phyloP scores from a whole-genome alignment of 2,329 filamentous ascomycete genomes.

The Sphaerulina populicola region DNA sequence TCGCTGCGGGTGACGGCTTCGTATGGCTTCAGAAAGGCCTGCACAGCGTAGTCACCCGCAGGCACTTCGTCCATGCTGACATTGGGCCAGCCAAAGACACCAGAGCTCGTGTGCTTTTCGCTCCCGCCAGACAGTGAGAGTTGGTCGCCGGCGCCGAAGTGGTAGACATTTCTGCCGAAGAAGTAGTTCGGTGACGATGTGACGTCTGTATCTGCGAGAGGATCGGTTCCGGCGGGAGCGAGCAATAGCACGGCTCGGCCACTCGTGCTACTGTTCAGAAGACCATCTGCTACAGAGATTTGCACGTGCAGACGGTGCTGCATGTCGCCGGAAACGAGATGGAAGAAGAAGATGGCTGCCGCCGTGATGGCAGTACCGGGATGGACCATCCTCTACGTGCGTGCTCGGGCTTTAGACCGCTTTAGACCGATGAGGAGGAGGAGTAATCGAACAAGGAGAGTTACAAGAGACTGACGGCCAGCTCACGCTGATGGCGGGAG shows the following conservation, averaged over 20 bases:
- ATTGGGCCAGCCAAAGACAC: conserved; percentile 33
- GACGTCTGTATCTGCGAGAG: conserved; percentile 34
- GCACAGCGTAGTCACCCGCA: conserved; percentile 31
- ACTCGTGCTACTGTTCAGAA: conserved; percentile 27
- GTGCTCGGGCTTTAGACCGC: too few species aligned
- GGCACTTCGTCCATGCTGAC: conserved; percentile 29
- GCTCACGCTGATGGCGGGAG: too few species aligned
- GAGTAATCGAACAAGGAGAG: too few species aligned
- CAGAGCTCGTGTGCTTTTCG: conserved; percentile 22
- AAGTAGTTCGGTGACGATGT: conserved; percentile 32
- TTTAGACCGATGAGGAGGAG: too few species aligned
- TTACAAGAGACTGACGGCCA: too few species aligned
- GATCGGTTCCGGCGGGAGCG: conserved; percentile 31
- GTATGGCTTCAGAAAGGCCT: conserved; percentile 33
- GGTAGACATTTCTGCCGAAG: conserved; percentile 34
- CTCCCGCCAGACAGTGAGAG: conserved; percentile 29
- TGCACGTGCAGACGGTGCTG: conserved; percentile 15
- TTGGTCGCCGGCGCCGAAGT: conserved; percentile 19
- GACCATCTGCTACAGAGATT: conserved; percentile 26
- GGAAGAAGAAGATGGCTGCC: neutral
- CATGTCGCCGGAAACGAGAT: neutral
- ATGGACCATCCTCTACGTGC: too few species aligned
- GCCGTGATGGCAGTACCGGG: too few species aligned
- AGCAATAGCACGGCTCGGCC: conserved; percentile 32
- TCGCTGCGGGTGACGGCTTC: conserved; percentile 33